A percentile compares a stretch with the other conserved stretches of the same genome.
Conservation (phyloP, 2,329 filamentous ascomycete genomes). For the Cladophialophora bantiana region DNA sequence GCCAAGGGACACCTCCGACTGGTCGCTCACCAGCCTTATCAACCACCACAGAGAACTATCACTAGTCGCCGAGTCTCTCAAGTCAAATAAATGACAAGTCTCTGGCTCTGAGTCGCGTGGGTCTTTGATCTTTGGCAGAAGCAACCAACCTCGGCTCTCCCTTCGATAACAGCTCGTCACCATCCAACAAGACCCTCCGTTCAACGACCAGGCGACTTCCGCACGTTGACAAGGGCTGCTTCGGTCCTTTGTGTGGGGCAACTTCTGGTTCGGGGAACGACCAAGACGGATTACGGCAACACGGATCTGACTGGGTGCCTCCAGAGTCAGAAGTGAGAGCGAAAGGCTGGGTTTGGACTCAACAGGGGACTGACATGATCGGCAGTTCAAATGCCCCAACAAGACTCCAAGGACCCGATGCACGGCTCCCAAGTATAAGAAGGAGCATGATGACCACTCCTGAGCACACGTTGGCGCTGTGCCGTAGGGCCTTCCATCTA, state of each 20-base stretch:
- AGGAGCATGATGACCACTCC: neutral
- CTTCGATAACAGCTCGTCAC: neutral
- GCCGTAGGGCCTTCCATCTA: neutral
- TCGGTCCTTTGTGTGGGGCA: neutral
- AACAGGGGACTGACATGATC: neutral
- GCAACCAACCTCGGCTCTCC: constrained; percentile 3
- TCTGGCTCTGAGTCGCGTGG: neutral
- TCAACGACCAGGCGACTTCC: neutral
- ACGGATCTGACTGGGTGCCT: neutral
- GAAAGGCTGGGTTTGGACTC: neutral
- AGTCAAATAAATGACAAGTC: neutral
- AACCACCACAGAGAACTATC: neutral
- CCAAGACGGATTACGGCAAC: neutral
- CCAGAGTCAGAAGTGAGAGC: neutral
- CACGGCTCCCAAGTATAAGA: neutral
- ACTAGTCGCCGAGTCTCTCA: neutral
- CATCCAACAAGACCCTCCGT: neutral
- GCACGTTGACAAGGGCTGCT: neutral
- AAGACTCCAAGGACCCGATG: neutral
- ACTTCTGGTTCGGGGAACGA: neutral
- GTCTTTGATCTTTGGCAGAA: constrained; percentile 8
- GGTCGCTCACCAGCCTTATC: constrained; percentile 1
- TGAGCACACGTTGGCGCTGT: neutral
- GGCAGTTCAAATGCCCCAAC: neutral
- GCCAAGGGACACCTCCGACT: neutral